Percentiles rank a stretch among this genome's conserved stretches.
Evolutionary conservation across 2,329 filamentous ascomycete species (phyloP).

Genomic region (Venturia effusa): DNA sequence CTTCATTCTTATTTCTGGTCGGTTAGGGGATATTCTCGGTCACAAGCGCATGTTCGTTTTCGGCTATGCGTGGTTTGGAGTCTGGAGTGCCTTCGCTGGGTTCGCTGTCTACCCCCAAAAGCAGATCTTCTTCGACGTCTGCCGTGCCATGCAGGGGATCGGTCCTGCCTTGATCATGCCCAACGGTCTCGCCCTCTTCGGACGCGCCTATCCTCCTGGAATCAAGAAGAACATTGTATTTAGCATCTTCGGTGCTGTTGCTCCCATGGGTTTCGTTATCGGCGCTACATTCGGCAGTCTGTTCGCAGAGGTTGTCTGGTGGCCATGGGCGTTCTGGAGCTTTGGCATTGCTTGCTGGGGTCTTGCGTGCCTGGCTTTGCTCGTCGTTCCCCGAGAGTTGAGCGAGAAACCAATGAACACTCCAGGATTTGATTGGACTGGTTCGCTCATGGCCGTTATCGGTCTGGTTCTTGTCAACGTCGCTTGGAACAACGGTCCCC

Average conservation of each 20-base stretch:
- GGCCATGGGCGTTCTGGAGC: constrained; percentile 18
- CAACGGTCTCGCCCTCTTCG: constrained; percentile 19
- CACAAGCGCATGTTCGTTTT: constrained; percentile 31
- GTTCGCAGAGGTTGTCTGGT: constrained; percentile 13
- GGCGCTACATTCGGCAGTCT: constrained; percentile 13
- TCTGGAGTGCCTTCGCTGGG: constrained; percentile 31
- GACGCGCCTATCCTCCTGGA: constrained; percentile 14
- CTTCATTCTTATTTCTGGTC: constrained; percentile 34
- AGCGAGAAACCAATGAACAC: constrained; percentile 13
- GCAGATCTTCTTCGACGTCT: constrained; percentile 17
- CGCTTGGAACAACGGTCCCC: constrained; percentile 21
- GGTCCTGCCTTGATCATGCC: constrained; percentile 14
- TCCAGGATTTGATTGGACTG: constrained; percentile 20
- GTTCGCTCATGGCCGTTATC: constrained; percentile 17
- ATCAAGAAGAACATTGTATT: constrained; percentile 22
- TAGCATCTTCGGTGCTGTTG: constrained; percentile 14
- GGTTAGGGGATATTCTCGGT: constrained; percentile 34
- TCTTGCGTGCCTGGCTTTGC: constrained; percentile 9
- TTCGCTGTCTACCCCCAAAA: constrained; percentile 24
- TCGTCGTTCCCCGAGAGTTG: constrained; percentile 13
- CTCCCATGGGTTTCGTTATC: constrained; percentile 14
- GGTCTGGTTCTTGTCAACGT: constrained; percentile 21
- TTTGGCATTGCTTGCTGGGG: constrained; percentile 11
- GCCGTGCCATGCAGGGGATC: constrained; percentile 14
- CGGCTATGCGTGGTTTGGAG: constrained; percentile 28